Evolutionary conservation across 345 rosid genomes (phyloP), one percentile per base, ranked within the genome.

Genomic region (Microthlaspi erraticum): DNA sequence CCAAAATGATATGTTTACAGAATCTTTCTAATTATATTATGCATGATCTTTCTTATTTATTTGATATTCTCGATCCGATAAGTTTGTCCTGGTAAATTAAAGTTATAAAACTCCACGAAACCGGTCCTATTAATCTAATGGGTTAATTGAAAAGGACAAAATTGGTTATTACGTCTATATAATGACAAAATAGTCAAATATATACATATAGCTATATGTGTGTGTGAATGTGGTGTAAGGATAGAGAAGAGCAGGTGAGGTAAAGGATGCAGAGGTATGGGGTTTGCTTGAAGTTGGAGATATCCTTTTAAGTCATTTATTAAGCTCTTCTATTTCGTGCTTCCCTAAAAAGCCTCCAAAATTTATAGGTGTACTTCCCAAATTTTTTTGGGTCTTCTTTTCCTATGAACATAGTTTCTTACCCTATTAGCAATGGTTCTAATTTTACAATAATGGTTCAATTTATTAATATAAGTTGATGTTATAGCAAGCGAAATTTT

Each of bases 191-290:
- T 29, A 46, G 46, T 75, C 64, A 49, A 6, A 54, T 59, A 50
- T 33, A 48, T 48, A 56, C 34, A 31, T 36, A 48, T 57, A n/a
- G n/a, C 9, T 20, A 23, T 14, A 8, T 46, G 18, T 38, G 20
- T 51, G 31, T 70, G 44, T 44, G 8, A 41, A n/a, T 60, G 29
- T 68, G 60, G 41, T 68, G 60, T 37, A 49, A 36, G 29, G 71
- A 76, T 62, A 75, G 62, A 63, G 74, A 62, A 53, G 74, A 68
- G 70, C 74, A 75, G 74, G 70, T 75, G 62, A 75, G 74, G 70
- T 75, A 68, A 75, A 75, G 32, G 60, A 75, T 75, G 56, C 79
- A 75, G 79, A 68, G 74, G 79, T 68, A 75, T 75, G 79, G 70
- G 59, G 8, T 75, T 75, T 75, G 74, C 74, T 75, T 75, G 73